Evolutionary conservation across 139 green algal species (phyloP).

Genomic region (Pseudopediastrum boryanum): DNA sequence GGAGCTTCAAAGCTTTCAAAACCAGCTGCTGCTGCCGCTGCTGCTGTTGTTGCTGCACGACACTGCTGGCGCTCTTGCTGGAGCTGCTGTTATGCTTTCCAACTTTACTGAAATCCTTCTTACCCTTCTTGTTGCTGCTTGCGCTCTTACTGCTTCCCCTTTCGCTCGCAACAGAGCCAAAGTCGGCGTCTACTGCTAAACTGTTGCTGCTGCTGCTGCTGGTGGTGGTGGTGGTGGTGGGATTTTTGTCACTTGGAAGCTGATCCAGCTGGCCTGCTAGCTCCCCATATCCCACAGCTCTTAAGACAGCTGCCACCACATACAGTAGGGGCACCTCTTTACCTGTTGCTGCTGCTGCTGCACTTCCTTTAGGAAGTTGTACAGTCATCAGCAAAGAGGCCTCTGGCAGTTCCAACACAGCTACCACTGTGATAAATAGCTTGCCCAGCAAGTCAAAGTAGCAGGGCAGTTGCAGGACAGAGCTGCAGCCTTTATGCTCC

Average conservation of each 20-base stretch:
- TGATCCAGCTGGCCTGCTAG: constrained; percentile 16
- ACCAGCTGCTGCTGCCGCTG: constrained; percentile 35
- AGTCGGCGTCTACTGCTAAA: background rate
- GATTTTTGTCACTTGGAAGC: background rate
- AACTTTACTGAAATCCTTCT: background rate
- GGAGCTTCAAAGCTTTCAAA: background rate
- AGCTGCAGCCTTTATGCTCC: too few relatives aligned
- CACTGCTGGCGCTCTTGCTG: background rate
- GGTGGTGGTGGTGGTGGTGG: background rate
- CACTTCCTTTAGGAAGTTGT: too few relatives aligned
- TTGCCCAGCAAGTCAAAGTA: too few relatives aligned
- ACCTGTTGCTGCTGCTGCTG: too few relatives aligned
- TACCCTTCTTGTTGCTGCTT: constrained; percentile 9
- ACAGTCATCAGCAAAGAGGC: too few relatives aligned
- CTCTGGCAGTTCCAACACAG: too few relatives aligned
- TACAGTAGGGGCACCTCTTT: too few relatives aligned
- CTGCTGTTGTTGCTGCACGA: constrained; percentile 13
- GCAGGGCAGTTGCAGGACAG: too few relatives aligned
- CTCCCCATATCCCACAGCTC: too few relatives aligned
- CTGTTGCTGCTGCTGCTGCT: background rate
- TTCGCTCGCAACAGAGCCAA: background rate
- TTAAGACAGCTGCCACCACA: too few relatives aligned
- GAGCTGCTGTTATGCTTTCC: background rate
- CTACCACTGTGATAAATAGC: too few relatives aligned
- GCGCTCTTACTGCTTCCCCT: background rate